phyloP scores from a whole-genome alignment of 2,329 filamentous ascomycete genomes.

The Penicillium palitans region DNA sequence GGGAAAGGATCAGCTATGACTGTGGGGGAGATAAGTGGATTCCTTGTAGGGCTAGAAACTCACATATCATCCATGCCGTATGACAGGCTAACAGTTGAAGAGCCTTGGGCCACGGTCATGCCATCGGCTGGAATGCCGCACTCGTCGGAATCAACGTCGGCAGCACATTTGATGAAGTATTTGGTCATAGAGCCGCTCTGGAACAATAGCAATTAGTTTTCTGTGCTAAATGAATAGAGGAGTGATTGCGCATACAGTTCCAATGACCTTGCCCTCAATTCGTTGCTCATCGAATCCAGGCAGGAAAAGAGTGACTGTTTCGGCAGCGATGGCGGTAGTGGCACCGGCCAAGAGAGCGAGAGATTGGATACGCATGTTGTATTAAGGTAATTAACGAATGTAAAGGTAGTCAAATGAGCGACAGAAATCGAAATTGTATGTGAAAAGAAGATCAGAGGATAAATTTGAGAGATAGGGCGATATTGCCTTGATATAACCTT shows the following conservation, averaged over 20 bases:
- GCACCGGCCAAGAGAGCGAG: slow-evolving; percentile 8
- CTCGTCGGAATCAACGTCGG: not conserved
- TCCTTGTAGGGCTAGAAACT: not conserved
- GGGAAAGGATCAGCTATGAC: slow-evolving; percentile 3
- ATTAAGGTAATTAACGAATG: slow-evolving; percentile 1
- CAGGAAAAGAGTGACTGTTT: slow-evolving; percentile 8
- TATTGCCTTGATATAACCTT: not conserved
- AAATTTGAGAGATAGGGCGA: not conserved
- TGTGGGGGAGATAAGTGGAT: not conserved
- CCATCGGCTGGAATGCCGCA: not conserved
- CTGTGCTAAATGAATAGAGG: not conserved
- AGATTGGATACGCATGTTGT: slow-evolving; percentile 11
- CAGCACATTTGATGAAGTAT: not conserved
- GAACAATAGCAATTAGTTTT: not conserved
- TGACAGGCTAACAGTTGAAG: not conserved
- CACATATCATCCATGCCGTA: not conserved
- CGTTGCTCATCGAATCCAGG: slow-evolving; percentile 3
- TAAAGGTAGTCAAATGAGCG: not conserved
- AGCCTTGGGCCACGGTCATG: slow-evolving; percentile 1
- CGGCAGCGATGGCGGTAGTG: slow-evolving; percentile 5
- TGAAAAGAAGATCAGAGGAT: not conserved
- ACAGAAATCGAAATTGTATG: not conserved
- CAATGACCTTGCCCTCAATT: slow-evolving; percentile 6
- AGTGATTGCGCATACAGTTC: not conserved
- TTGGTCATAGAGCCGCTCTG: slow-evolving; percentile 10